Evolutionary conservation across 73 alveolate species (phyloP), one percentile per base, ranked within the genome.

Genomic region (Paraurostyla sp.): DNA sequence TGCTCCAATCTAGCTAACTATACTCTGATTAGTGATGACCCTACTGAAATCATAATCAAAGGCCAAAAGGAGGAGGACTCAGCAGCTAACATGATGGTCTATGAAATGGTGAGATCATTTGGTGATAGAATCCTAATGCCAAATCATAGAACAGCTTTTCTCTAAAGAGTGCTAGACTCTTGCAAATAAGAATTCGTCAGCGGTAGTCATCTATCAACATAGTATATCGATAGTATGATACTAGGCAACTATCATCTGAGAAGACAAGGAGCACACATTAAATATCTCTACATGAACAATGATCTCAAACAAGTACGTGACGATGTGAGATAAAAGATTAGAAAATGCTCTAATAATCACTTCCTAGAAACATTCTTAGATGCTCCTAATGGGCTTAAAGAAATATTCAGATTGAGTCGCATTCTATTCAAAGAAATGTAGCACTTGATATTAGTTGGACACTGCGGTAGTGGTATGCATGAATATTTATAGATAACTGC

Each of bases 1-100:
- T 81, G 91, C 29, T 52, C 62, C 6, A 81, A 57, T 41, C 83
- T 81, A 6, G 82, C 76, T 20, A 58, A 40, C 23, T 40, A 81
- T 46, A 81, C 91, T 0, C 2, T 56, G 35, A 56, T 58, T 23
- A 56, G 71, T 54, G 91, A 81, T 41, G 91, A 81, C 20, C 82
- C 82, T 7, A 36, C 38, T 22, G 91, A 81, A 59, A 58, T 81
- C 0, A 25, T 29, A 3, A 20, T 46, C 41, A 4, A 38, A 25
- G 91, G 91, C 18, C 27, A 13, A n/a, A 90, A 65, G 33, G 95
- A 90, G 38, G 95, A 90, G 60, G 95, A 82, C 35, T 27, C 84
- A 18, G 76, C 88, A 20, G 92, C 95, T 0, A 71, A 90, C 30
- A 38, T 90, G 83, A 40, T 90, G 73, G 42, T 62, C 0, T 90